phyloP scores from a whole-genome alignment of 495 filamentous ascomycete species.

The Lasiosphaeria ovina region DNA sequence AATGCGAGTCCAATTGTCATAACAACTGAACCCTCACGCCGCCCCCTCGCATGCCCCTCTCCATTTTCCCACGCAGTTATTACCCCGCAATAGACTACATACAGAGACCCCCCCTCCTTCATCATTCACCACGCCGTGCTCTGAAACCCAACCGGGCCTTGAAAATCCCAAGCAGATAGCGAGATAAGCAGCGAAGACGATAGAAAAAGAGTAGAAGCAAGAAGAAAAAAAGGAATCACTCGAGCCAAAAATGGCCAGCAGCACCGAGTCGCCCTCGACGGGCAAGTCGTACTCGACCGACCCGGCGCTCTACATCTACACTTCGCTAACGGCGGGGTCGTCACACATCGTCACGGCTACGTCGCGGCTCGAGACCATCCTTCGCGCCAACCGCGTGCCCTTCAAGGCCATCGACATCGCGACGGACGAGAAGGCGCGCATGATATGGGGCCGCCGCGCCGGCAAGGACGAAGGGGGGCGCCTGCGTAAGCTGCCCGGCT shows the following conservation, averaged over 20 bases:
- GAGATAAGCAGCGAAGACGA: background rate
- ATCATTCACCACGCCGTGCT: background rate
- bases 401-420: constrained; percentile 92
- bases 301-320: constrained; percentile 86
- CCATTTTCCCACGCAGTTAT: background rate
- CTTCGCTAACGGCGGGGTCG: constrained; percentile 90
- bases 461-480: constrained; percentile 57
- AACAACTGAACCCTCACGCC: background rate
- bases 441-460: constrained; percentile 83
- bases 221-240: constrained; percentile 5
- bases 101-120: background rate
- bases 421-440: constrained; percentile 85
- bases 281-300: constrained; percentile 62
- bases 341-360: constrained; percentile 97
- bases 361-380: constrained; percentile 89
- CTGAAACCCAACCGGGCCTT: constrained; percentile 7
- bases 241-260: constrained; percentile 41
- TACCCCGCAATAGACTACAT: constrained; percentile 1
- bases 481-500: constrained; percentile 76
- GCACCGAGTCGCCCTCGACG: constrained; percentile 24
- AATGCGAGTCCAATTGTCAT: background rate
- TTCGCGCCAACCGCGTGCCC: constrained; percentile 89
- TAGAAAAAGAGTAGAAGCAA: background rate
- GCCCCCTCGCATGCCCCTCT: background rate
- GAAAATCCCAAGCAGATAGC: background rate